Percentiles rank a stretch among this genome's conserved stretches.
Evolutionary conservation across 1,284 basidiomycete genomes (phyloP).

Genomic region (Flammula alnicola): DNA sequence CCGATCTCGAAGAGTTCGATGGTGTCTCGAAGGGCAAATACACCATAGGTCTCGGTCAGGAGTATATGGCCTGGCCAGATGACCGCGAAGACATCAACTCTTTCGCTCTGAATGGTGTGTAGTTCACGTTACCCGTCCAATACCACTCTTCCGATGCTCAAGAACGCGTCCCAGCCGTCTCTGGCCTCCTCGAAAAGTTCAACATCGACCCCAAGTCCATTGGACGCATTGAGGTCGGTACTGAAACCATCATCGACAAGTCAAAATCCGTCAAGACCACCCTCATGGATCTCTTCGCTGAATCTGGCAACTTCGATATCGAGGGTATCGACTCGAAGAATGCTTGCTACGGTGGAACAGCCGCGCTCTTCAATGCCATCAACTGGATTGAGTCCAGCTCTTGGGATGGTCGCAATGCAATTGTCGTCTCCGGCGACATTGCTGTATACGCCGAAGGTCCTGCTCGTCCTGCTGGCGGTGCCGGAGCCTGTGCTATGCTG

Average conservation of each 20-base stretch:
- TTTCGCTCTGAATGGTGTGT: constrained; percentile 89
- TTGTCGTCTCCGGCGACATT: constrained; percentile 97
- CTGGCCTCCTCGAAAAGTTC: constrained; percentile 91
- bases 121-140: constrained; percentile 14
- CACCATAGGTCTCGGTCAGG: constrained; percentile 98
- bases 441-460: constrained; percentile 97
- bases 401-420: constrained; percentile 99
- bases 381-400: constrained; percentile 97
- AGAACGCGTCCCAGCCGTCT: constrained; percentile 61
- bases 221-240: constrained; percentile 97
- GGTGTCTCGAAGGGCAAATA: constrained; percentile 97
- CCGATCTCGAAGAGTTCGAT: constrained; percentile 94
- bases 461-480: constrained; percentile 96
- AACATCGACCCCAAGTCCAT: constrained; percentile 96
- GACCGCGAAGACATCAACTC: constrained; percentile 99
- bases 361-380: constrained; percentile 96
- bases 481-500: constrained; percentile 93
- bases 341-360: constrained; percentile 98
- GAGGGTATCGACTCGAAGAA: constrained; percentile 99
- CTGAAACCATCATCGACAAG: constrained; percentile 99
- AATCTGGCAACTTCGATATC: constrained; percentile 93
- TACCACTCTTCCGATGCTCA: constrained; percentile 9
- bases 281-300: constrained; percentile 96
- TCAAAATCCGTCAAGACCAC: constrained; percentile 99
- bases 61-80: constrained; percentile 98